Evolutionary conservation across 108 stramenopile genomes (phyloP), one percentile per base, ranked within the genome.

Genomic region (Nitzschia sp.): DNA sequence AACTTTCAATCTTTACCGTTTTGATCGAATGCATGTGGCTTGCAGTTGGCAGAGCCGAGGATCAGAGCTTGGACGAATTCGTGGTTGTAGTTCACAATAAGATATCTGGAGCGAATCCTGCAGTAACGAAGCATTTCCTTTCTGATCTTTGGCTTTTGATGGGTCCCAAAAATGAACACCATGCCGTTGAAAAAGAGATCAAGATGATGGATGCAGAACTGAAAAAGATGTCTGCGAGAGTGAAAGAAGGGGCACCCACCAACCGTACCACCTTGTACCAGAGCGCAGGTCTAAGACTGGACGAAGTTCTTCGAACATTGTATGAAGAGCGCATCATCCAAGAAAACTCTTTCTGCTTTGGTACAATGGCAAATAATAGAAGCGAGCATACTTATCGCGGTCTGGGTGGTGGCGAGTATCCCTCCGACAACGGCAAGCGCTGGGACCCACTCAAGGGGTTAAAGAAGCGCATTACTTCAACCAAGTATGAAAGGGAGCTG

Each of bases 21-120:
- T 28, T 74, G 33, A n/a, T 74, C 30, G 73, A 74, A 52, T 74
- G 73, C 58, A 75, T 90, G 53, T 67, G 79, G 32, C 66, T 85
- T 2, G 86, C 85, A 1, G 87, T 77, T n/a, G 78, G 69, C 33
- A 46, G 74, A 26, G 69, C 69, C 0, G 80, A 77, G 11, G 70
- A 70, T 35, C 45, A 41, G 23, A 48, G 29, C 19, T 45, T 84
- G 16, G 84, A 86, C 31, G 82, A 85, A 29, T 90, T 86, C 32
- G 85, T 86, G 28, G 29, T 90, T 54, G 89, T 88, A 2, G 48
- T 93, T 1, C 89, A 93, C 76, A 90, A 89, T 59, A 73, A 80
- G 34, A 61, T 61, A 25, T 66, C 78, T 1, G 83, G 83, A 17
- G 75, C 69, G 26, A 66, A 77, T 58, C 19, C 48, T 0, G 47